Base-by-base conservation (phyloP, 768 basidiomycete species). In the Tylopilus vinaceipallidus region DNA sequence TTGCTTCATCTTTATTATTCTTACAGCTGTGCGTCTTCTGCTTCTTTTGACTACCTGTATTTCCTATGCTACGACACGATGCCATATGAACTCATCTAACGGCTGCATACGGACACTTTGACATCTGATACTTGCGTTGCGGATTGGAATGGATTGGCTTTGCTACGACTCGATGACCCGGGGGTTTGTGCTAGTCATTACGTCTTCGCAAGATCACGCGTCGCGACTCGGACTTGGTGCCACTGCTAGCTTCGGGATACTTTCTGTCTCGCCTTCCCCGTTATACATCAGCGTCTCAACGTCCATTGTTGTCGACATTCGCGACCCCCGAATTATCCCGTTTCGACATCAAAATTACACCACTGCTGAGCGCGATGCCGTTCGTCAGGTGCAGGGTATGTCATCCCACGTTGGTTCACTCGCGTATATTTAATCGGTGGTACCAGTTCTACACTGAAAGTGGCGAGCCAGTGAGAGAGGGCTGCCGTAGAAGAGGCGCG, bases 381-480 rank as follows among this genome's bases (percentile, higher is more conserved):
- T 47, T 48, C 34, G 50, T 26, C 22, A 61, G 46, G 37, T 65
- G 63, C 34, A 64, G n/a, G 49, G 63, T 66, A 53, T 24, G 64
- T 52, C 24, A 35, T 42, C 16, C 42, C 32, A 42, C 45, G 36
- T 23, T 20, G 16, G 42, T 56, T 19, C 55, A 47, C 32, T 23
- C 39, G 39, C 34, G 32, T 10, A 10, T 36, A 33, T 53, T 55
- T 22, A 40, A 43, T 43, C 20, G 3, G 8, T 20, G 20, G 23
- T 30, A 9, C 30, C 39, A 70, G 69, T 62, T 32, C 52, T 73
- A 66, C 52, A 59, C 59, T n/a, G 61, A 64, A 17, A 55, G 37
- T 40, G 71, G 71, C 32, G 52, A 58, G 23, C 65, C 66, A 1
- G 13, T 52, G 11, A 45, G 44, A 30, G 53, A 49, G 2, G 71